These are phyloP conservation scores for Amphicarpaea edgeworthii DNA, from an alignment of 306 rosid genomes.

Conservation along the genomic window DNA sequence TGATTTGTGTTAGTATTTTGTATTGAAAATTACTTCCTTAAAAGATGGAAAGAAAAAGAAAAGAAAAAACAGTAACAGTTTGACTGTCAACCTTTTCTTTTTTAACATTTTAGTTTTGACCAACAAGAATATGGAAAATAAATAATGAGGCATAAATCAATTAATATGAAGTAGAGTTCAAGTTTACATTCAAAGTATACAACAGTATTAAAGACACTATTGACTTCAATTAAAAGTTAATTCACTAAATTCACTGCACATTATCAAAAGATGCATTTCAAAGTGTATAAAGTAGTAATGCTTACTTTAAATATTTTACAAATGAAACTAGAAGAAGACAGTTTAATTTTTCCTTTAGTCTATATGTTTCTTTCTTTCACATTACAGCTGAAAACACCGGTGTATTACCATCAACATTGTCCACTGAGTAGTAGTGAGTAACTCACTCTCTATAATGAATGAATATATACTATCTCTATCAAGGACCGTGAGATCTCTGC, in stretches of 20 bases:
- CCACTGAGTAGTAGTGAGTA: slow-evolving; percentile 33
- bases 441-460: slow-evolving; percentile 45
- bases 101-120: background rate
- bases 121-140: background rate
- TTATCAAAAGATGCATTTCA: too few relatives aligned
- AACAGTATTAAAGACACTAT: too few relatives aligned
- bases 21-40: slow-evolving; percentile 6
- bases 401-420: slow-evolving; percentile 47
- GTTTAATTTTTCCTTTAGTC: too few relatives aligned
- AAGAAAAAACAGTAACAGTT: background rate
- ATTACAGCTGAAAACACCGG: slow-evolving; percentile 20
- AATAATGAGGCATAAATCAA: background rate
- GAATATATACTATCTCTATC: slow-evolving; percentile 48
- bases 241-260: too few relatives aligned
- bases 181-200: too few relatives aligned
- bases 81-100: background rate
- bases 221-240: too few relatives aligned
- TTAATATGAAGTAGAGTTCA: too few relatives aligned
- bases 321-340: too few relatives aligned
- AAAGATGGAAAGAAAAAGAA: background rate
- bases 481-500: slow-evolving; percentile 39
- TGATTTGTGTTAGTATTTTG: too few relatives aligned
- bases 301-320: too few relatives aligned
- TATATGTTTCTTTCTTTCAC: background rate
- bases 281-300: too few relatives aligned